Evolutionary conservation across 805 yeast genomes (phyloP).

Genomic region (Ogataea corticis): DNA sequence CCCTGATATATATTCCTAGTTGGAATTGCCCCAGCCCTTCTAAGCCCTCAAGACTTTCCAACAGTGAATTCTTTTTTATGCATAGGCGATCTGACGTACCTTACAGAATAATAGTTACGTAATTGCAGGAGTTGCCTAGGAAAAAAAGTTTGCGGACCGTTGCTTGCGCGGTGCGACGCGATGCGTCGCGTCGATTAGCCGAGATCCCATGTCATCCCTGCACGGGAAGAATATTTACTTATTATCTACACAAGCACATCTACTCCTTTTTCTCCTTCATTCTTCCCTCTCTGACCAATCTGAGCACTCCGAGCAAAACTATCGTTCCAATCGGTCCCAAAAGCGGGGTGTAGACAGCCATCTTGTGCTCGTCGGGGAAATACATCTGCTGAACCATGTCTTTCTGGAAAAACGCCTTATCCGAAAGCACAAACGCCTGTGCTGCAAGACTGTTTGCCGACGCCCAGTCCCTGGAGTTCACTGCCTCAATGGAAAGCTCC

Average conservation of each 20-base stretch:
- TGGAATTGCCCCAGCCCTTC: background rate
- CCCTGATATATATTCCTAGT: background rate
- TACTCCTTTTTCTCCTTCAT: too few species aligned
- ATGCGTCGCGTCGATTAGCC: background rate
- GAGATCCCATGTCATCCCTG: too few species aligned
- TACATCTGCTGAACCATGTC: constrained; percentile 94
- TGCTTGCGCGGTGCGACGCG: too few species aligned
- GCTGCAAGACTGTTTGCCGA: constrained; percentile 43
- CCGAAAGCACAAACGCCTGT: constrained; percentile 59
- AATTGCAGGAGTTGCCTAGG: background rate
- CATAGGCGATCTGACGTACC: constrained; percentile 5
- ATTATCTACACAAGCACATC: too few species aligned
- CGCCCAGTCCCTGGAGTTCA: constrained; percentile 37
- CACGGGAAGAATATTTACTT: too few species aligned
- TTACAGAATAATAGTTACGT: background rate
- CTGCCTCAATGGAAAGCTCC: constrained; percentile 36
- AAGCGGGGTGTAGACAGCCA: constrained; percentile 90
- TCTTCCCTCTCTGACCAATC: constrained; percentile 26
- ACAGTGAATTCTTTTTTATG: background rate
- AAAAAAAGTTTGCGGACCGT: too few species aligned
- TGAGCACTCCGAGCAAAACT: constrained; percentile 49
- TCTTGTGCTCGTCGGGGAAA: constrained; percentile 93
- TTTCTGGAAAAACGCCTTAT: constrained; percentile 85
- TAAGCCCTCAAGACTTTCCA: constrained; percentile 1
- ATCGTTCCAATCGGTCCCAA: constrained; percentile 84